These are phyloP conservation scores for Clitopilus passeckerianus DNA, from an alignment of 768 basidiomycete genomes.

Conservation along the genomic window DNA sequence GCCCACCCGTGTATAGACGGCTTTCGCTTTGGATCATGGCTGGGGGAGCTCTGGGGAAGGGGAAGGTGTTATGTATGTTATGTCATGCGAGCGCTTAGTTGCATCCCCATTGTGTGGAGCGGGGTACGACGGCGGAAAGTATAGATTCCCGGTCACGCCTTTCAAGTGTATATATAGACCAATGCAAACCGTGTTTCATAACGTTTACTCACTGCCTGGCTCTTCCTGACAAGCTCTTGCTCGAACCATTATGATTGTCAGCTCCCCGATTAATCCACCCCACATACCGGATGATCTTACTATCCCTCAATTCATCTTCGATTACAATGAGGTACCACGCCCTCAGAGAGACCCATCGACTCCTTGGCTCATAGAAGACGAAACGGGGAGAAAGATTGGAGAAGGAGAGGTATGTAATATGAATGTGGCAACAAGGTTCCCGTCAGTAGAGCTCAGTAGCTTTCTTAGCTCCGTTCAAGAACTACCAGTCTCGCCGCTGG, in stretches of 20 bases:
- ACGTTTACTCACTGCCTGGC: too few species aligned
- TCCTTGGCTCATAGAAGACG: constrained; percentile 49
- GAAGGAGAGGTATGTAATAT: constrained; percentile 32
- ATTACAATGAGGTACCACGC: constrained; percentile 32
- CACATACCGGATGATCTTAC: constrained; percentile 46
- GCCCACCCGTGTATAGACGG: too few species aligned
- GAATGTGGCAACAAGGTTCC: neutral
- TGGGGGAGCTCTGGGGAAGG: too few species aligned
- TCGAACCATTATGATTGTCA: neutral
- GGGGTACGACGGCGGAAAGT: too few species aligned
- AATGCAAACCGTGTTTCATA: too few species aligned
- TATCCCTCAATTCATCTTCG: constrained; percentile 50
- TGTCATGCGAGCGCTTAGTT: too few species aligned
- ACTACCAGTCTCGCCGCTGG: constrained; percentile 44
- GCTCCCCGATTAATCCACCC: constrained; percentile 12
- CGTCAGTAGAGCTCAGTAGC: neutral
- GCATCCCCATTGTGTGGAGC: too few species aligned
- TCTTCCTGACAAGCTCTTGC: too few species aligned
- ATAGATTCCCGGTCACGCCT: too few species aligned
- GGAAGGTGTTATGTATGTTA: too few species aligned
- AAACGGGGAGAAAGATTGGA: constrained; percentile 32
- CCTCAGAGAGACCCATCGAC: constrained; percentile 25
- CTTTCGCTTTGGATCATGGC: too few species aligned
- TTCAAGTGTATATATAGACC: too few species aligned
- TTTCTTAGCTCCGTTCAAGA: constrained; percentile 36